Evolutionary conservation across 495 filamentous ascomycete genomes (phyloP).

Genomic region (Apiosordaria backusii): DNA sequence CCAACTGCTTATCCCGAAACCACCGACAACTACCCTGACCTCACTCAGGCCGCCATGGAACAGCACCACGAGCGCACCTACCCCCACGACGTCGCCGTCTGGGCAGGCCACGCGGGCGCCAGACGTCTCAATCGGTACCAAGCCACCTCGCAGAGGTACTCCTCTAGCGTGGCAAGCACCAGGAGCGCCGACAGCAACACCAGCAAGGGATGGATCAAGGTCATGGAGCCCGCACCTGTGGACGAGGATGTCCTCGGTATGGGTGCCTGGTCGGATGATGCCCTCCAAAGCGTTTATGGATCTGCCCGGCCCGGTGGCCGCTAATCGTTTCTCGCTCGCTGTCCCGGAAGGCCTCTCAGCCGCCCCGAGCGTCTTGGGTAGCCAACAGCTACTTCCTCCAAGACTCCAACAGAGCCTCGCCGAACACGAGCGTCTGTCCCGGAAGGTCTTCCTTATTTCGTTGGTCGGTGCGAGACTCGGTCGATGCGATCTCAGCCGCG

Average conservation of each 20-base stretch:
- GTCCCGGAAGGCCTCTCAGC: background rate
- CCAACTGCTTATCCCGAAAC: background rate
- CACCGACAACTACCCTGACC: background rate
- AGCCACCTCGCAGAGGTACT: background rate
- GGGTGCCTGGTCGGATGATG: constrained; percentile 15
- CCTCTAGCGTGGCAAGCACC: background rate
- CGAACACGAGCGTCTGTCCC: no score
- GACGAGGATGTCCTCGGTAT: background rate
- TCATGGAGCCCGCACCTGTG: background rate
- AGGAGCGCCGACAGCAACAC: constrained; percentile 2
- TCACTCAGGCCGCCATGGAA: constrained; percentile 11
- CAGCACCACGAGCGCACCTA: constrained; percentile 3
- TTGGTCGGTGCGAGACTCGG: no score
- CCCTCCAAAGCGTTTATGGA: no score
- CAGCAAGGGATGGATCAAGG: background rate
- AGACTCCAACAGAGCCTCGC: background rate
- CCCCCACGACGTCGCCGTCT: constrained; percentile 10
- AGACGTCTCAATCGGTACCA: constrained; percentile 4
- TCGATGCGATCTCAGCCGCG: no score
- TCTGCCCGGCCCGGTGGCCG: background rate
- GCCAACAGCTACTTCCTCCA: background rate
- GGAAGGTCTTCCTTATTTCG: no score
- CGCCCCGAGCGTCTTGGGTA: background rate
- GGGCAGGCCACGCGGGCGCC: constrained; percentile 14
- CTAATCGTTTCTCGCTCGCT: background rate